Base-by-base conservation (phyloP, 1,284 basidiomycete genomes). In the Ustilago esculenta region DNA sequence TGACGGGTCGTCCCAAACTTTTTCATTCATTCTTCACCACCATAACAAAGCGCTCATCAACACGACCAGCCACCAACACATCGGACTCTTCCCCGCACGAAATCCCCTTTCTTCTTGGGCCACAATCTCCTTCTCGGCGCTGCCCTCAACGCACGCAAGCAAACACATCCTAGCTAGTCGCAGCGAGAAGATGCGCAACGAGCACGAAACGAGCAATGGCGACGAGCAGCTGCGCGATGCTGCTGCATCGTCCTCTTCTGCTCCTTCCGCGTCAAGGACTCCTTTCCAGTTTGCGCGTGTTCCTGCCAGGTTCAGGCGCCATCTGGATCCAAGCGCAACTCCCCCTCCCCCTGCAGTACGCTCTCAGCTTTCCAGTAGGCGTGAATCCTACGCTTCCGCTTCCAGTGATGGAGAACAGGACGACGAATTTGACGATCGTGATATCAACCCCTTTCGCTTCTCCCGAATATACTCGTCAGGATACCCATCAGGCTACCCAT, bases 201-300 rank as follows among this genome's bases (percentile, higher is more conserved):
- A 25, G 17, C 25, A 36, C 18, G 9, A 23, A 8, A 20, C 24
- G 17, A 21, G 30, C 23, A 23, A 24, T 20, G 18, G 27, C 10
- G 25, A 15, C 18, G 33, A 43, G n/a, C 37, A 21, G 10, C 41
- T 20, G 30, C 33, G 15, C 17, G 41, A 52, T 17, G 23, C 23
- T 1, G 32, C 8, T 18, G 41, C 20, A 9, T 14, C 36, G 21
- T 20, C 33, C 5, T 54, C 43, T 10, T 15, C 37, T 2, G 20
- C 21, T 15, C n/a, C 56, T 23, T 45, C 48, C 0, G 30, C 48
- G 2, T 46, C 48, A 10, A 40, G 43, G 18, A 32, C 43, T 12
- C 43, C 49, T 10, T 52, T 59, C 34, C 39, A 47, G 18, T 54
- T 54, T 20, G 50, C 57, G 24, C 57, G 50, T 5, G 50, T 53